These are phyloP conservation scores for Ophiocordyceps sinensis DNA, from an alignment of 2,329 filamentous ascomycete genomes.

Conservation along the genomic window DNA sequence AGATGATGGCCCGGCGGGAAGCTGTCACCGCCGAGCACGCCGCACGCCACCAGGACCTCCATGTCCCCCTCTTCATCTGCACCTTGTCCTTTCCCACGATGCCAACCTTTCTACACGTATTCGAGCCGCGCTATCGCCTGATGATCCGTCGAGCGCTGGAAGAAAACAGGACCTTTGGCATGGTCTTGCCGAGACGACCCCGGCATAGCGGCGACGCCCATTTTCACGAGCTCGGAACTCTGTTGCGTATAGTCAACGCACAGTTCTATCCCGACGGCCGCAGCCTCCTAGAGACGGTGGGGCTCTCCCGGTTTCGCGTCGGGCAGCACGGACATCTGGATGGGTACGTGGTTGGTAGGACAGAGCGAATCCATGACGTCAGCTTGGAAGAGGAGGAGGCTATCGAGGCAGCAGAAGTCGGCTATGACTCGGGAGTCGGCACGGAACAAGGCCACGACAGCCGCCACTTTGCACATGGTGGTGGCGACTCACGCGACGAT, in stretches of 20 bases:
- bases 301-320: conserved; percentile 64
- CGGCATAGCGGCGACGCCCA: conserved; percentile 16
- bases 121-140: conserved; percentile 80
- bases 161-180: conserved; percentile 64
- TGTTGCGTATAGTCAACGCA: conserved; percentile 60
- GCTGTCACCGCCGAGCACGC: conserved; percentile 43
- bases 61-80: conserved; percentile 66
- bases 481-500: not conserved
- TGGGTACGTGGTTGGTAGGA: conserved; percentile 63
- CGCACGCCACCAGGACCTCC: conserved; percentile 38
- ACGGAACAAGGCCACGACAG: not conserved
- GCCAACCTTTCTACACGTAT: conserved; percentile 81
- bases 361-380: conserved; percentile 71
- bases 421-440: conserved; percentile 1
- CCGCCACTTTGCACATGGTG: too few relatives aligned
- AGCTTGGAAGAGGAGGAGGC: conserved; percentile 66
- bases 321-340: conserved; percentile 50
- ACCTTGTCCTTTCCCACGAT: conserved; percentile 69
- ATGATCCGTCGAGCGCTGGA: conserved; percentile 73
- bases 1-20: conserved; percentile 42
- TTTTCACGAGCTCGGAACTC: conserved; percentile 64
- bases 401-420: conserved; percentile 51
- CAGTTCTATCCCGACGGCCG: conserved; percentile 67
- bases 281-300: conserved; percentile 65
- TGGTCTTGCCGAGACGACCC: conserved; percentile 57